Evolutionary conservation across 2,329 filamentous ascomycete genomes (phyloP), one percentile per base, ranked within the genome.

Genomic region (Colletotrichum sp.): DNA sequence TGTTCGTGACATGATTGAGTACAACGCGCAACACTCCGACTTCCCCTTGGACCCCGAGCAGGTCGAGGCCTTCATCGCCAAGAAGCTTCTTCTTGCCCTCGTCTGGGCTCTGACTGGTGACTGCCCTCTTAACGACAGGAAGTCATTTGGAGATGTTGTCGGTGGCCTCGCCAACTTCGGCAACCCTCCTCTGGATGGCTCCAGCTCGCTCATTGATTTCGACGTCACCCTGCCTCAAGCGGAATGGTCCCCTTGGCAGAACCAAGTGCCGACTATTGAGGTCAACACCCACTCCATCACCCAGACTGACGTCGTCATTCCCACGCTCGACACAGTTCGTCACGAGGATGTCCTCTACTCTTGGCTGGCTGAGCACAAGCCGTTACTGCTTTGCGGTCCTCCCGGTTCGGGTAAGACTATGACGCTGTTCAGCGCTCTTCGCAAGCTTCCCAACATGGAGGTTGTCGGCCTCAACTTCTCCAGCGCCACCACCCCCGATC

Each of bases 311-410:
- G 95, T 99, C 55, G 97, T 99, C 77, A 99, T 99, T 81, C 98
- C 97, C 2, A 99, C 97, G 0, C 89, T 99, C 66, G 97, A 99
- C 84, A 99, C 98, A 32, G 94, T 99, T 60, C 95, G 97, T 34
- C 97, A 99, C 81, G 97, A 99, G 85, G 97, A 99, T 85, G 95
- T 99, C n/a, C 90, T 99, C 18, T 99, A 99, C 88, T 99, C 98
- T 5, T 99, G 97, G 97, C 92, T 99, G 60, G 97, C 98, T 18
- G 97, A 99, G 84, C 97, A 99, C 84, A 99, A 99, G 87, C 97
- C 98, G 15, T 89, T 99, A 21, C 89, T 99, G 69, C 93, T 99
- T 18, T 99, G 97, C 84, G 98, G 97, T 85, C 98, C 97, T 83
- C 97, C 97, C 75, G 97, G 97, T 88, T 99, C 97, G 68, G 97